These are phyloP conservation scores for Purpureocillium lavendulum DNA, from an alignment of 2,329 filamentous ascomycete species.

Conservation along the genomic window DNA sequence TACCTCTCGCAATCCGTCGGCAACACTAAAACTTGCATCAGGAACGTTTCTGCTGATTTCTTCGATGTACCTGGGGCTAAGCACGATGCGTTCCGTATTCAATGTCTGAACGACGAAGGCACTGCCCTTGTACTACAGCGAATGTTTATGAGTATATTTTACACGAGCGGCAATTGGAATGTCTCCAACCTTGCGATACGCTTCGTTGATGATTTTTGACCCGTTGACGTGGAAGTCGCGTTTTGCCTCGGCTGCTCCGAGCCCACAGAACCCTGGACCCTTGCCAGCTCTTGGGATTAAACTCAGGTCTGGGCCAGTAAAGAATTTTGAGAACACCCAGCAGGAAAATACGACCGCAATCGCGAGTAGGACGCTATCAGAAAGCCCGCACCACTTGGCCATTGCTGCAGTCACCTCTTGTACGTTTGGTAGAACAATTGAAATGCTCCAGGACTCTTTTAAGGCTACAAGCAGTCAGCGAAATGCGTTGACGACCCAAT, in stretches of 20 bases:
- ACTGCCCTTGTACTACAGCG: constrained; percentile 1
- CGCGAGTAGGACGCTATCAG: too few relatives aligned
- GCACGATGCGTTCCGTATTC: constrained; percentile 3
- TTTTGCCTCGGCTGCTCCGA: constrained; percentile 1
- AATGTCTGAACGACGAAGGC: constrained; percentile 5
- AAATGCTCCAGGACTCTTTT: too few relatives aligned
- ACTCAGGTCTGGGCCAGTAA: too few relatives aligned
- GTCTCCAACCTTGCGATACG: constrained; percentile 1
- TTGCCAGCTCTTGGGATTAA: constrained; percentile 2
- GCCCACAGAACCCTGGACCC: constrained; percentile 1
- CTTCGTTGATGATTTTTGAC: constrained; percentile 2
- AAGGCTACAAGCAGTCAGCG: too few relatives aligned
- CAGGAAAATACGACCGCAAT: too few relatives aligned
- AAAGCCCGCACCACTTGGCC: too few relatives aligned
- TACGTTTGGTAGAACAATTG: too few relatives aligned
- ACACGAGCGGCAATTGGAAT: background rate
- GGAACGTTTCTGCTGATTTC: constrained; percentile 5
- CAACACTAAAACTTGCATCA: constrained; percentile 1
- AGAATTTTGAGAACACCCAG: too few relatives aligned
- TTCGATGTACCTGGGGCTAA: constrained; percentile 4
- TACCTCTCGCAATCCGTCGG: constrained; percentile 4
- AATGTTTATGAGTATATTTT: background rate
- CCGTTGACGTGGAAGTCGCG: constrained; percentile 3
- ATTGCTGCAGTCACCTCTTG: too few relatives aligned
- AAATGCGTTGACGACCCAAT: too few relatives aligned